Conservation (phyloP, 1,139 yeast species). For the Lodderomyces elongisporus region DNA sequence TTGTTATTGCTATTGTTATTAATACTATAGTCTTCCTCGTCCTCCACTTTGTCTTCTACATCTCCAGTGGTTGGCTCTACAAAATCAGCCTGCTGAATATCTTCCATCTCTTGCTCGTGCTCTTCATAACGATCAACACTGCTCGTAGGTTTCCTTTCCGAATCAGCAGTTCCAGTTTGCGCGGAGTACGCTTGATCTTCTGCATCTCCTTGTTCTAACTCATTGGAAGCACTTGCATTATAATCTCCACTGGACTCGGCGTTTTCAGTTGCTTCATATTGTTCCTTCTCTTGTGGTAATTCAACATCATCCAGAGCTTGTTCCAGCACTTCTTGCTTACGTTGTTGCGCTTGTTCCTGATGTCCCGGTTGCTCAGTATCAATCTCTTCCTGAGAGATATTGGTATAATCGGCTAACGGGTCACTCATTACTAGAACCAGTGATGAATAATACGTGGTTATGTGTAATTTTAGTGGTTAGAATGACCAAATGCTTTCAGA, state of each 20-base stretch:
- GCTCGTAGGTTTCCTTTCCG: too few species aligned
- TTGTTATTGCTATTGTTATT: too few species aligned
- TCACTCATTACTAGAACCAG: conserved; percentile 9
- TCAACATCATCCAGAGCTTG: conserved; percentile 5
- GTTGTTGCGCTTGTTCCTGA: conserved; percentile 5
- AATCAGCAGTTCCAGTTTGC: too few species aligned
- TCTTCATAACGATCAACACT: too few species aligned
- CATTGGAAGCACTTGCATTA: neutral
- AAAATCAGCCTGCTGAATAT: too few species aligned
- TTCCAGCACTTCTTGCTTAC: conserved; percentile 8
- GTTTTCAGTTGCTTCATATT: conserved; percentile 9
- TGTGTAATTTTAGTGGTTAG: too few species aligned
- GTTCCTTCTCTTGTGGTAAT: conserved; percentile 11
- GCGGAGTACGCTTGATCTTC: neutral
- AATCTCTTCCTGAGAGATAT: conserved; percentile 11
- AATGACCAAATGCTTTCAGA: too few species aligned
- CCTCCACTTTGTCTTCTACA: neutral
- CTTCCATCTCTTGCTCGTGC: too few species aligned
- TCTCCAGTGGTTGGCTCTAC: conserved; percentile 3
- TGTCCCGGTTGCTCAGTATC: conserved; percentile 2
- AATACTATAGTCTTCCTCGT: conserved; percentile 2
- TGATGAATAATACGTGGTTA: neutral
- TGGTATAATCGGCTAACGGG: conserved; percentile 13
- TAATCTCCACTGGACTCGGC: conserved; percentile 3
- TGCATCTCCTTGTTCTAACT: neutral